Percentiles rank a stretch among this genome's conserved stretches.
phyloP scores from a whole-genome alignment of 352 stramenopile species.

The Phytophthora pini region DNA sequence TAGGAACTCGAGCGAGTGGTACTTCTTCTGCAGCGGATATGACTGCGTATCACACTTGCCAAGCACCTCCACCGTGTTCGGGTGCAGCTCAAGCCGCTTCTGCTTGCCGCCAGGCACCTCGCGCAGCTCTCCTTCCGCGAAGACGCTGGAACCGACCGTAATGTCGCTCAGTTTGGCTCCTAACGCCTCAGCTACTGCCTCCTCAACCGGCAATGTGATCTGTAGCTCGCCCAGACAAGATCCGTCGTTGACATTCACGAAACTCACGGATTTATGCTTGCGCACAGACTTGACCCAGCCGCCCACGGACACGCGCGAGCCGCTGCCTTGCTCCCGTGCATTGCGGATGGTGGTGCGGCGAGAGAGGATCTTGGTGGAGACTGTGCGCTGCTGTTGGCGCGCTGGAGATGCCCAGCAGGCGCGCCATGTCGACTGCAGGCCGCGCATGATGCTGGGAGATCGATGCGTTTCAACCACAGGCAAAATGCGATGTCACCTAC shows the following conservation, averaged over 20 bases:
- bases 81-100: constrained; percentile 93
- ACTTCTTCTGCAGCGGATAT: constrained; percentile 99
- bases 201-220: constrained; percentile 81
- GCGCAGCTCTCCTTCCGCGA: constrained; percentile 90
- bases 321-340: constrained; percentile 43
- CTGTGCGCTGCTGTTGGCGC: constrained; percentile 11
- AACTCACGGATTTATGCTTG: constrained; percentile 97
- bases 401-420: constrained; percentile 7
- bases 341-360: constrained; percentile 54
- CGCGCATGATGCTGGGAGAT: neutral
- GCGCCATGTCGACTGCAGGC: constrained; percentile 16
- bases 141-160: constrained; percentile 93
- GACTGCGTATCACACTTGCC: constrained; percentile 91
- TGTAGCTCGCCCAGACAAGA: constrained; percentile 94
- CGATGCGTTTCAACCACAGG: constrained; percentile 30
- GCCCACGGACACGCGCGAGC: constrained; percentile 53
- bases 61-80: constrained; percentile 84
- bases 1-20: constrained; percentile 98
- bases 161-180: constrained; percentile 84
- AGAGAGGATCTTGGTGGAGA: constrained; percentile 30
- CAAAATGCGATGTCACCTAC: neutral
- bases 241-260: constrained; percentile 97
- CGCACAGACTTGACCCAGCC: constrained; percentile 97
- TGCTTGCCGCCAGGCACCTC: constrained; percentile 89
- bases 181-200: constrained; percentile 17